A percentile compares a stretch with the other conserved stretches of the same genome.
Conservation (phyloP, 169 alveolate species). For the Perkinsus marinus region DNA sequence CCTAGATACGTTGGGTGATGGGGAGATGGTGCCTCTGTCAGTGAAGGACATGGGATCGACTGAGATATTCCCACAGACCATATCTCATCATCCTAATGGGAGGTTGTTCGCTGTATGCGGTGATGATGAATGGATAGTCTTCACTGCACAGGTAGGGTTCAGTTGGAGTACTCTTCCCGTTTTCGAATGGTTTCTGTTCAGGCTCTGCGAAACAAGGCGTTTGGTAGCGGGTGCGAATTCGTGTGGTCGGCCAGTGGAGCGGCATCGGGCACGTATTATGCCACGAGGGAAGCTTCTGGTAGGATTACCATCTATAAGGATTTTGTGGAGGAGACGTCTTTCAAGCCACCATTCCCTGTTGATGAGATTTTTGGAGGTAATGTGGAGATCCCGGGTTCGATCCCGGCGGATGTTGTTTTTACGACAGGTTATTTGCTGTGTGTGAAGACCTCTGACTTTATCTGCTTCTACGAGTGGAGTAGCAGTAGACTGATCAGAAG, state of each 20-base stretch:
- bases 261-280: slow-evolving; percentile 78
- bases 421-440: slow-evolving; percentile 35
- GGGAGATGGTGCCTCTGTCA: slow-evolving; percentile 40
- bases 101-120: slow-evolving; percentile 86
- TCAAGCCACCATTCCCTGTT: slow-evolving; percentile 64
- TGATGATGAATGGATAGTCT: slow-evolving; percentile 89
- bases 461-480: slow-evolving; percentile 87
- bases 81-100: slow-evolving; percentile 91
- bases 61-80: slow-evolving; percentile 26
- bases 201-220: slow-evolving; percentile 73
- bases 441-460: slow-evolving; percentile 65
- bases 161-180: not conserved
- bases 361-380: slow-evolving; percentile 76
- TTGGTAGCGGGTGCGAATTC: slow-evolving; percentile 81
- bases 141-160: slow-evolving; percentile 61
- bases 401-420: not conserved
- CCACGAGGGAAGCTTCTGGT: slow-evolving; percentile 73
- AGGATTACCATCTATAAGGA: slow-evolving; percentile 60
- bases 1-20: slow-evolving; percentile 43
- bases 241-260: slow-evolving; percentile 55
- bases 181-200: slow-evolving; percentile 2
- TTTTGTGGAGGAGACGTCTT: slow-evolving; percentile 55
- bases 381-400: slow-evolving; percentile 2
- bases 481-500: slow-evolving; percentile 42
- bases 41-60: slow-evolving; percentile 72